Evolutionary conservation across 495 filamentous ascomycete genomes (phyloP), one percentile per base, ranked within the genome.

Genomic region (Neurospora sp.): DNA sequence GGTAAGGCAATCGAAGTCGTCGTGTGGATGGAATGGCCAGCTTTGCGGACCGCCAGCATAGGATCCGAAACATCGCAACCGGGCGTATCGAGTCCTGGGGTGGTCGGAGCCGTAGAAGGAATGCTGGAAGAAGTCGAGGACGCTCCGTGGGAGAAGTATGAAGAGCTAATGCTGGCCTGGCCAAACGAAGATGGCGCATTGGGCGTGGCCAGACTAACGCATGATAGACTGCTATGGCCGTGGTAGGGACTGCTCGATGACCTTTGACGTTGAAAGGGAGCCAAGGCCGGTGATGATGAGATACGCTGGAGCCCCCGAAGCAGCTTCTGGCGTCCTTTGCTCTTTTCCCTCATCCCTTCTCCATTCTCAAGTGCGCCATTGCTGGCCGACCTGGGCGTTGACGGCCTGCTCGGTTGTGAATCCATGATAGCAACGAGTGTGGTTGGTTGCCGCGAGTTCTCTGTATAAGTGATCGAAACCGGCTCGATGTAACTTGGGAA

Each of bases 251-350:
- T 91, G 74, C 90, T 89, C 69, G 89, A 85, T 72, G 88, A 88
- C 76, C 91, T 84, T 76, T 91, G 85, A 74, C 92, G 88, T 38
- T 89, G 85, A 69, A 90, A 79, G 71, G 89, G 89, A 39, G 87
- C 82, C 38, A 98, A 83, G 31, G 92, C 91, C 11, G 93, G 92
- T 3, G 92, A 94, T 3, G 96, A 98, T 18, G 94, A 92, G 73
- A 98, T 96, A 54, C 94, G 92, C 77, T 96, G 90, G 69, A 99
- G 87, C 69, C 89, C 90, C 74, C 93, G 90, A 27, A 97, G 82
- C 48, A 98, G 83, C 70, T 90, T 90, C 72, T 90, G 89, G 40
- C 92, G 88, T 31, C 92, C 91, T 79, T 90, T 94, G 69, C 90
- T 85, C 82, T 93, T 96, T 9, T 83, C 81, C 12, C 85, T 84